Base-by-base conservation (phyloP, 2,329 filamentous ascomycete species). In the Alternaria longipes region DNA sequence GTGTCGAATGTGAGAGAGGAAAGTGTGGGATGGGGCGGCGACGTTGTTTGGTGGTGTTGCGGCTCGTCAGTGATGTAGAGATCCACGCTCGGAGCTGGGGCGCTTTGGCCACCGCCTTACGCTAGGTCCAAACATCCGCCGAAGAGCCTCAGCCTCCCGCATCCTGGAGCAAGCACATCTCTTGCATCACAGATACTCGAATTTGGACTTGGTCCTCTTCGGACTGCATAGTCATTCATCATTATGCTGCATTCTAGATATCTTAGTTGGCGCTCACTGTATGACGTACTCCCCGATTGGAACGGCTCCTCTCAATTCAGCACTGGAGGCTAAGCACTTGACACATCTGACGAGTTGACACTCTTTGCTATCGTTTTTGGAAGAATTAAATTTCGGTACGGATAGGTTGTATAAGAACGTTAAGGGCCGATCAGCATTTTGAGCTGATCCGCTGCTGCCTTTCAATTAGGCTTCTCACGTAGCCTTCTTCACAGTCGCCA, bases 401-500 rank as follows among this genome's bases (percentile, higher is more conserved):
- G 6, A 26, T 8, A 26, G 24, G 6, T 7, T 26, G 6, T 0
- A 26, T 26, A 7, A 26, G 24, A 26, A 26, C 7, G 1, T 26
- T 8, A 2, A 26, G 24, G 24, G 24, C 6, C 24, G 24, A 26
- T 7, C 24, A 26, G 24, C 24, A 2, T 26, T 26, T 0, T 26
- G 0, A 1, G 24, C 2, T 7, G 6, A 26, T 26, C 24, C 24
- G 24, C 24, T 26, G 24, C 24, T 26, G 2, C 24, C 2, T 7
- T 26, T 36, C 38, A 18, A 20, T 20, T 20, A 52, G 4, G 1
- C 16, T 20, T 16, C 16, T 63, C 45, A 61, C 3, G 5, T 24
- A 8, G 28, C 50, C 46, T 62, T 65, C 54, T 72, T 75, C 26
- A 80, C 70, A 38, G 74, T 71, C 8, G 78, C 78, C 42, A 80